These are phyloP conservation scores for Dipteronia dyeriana DNA, from an alignment of 345 rosid genomes.

Conservation along the genomic window DNA sequence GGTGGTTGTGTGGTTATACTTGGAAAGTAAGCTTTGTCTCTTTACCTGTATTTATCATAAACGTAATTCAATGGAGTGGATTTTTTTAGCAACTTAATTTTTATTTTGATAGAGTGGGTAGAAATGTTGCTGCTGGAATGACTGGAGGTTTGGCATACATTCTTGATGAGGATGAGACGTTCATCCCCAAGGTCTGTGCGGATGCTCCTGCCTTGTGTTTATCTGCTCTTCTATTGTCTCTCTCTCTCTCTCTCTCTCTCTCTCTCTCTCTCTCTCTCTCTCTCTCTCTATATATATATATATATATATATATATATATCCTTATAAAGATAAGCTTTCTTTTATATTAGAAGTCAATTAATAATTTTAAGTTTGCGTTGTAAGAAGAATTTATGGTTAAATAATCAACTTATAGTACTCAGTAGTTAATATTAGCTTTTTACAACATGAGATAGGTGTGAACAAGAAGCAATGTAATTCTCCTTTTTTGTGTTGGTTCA, in stretches of 20 bases:
- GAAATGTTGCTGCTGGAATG: conserved; percentile 99
- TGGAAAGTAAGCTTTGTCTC: conserved; percentile 78
- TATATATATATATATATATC: too few species aligned
- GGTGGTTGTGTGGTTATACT: conserved; percentile 95
- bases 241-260: background rate
- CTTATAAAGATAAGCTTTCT: background rate
- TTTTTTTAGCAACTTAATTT: conserved; percentile 11
- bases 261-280: background rate
- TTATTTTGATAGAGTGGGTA: conserved; percentile 72
- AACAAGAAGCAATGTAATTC: background rate
- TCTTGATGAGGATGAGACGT: conserved; percentile 85
- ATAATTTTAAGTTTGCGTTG: background rate
- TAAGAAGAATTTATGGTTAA: background rate
- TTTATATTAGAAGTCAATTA: background rate
- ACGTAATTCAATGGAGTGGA: conserved; percentile 12
- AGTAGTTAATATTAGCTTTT: background rate
- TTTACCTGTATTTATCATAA: background rate
- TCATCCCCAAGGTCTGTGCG: conserved; percentile 78
- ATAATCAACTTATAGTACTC: background rate
- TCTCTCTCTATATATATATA: background rate
- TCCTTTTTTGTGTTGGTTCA: background rate
- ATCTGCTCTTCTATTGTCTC: background rate
- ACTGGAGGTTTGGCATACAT: conserved; percentile 96
- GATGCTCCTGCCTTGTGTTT: background rate
- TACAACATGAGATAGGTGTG: background rate